A percentile compares a stretch with the other conserved stretches of the same genome.
Conservation (phyloP, 768 basidiomycete species). For the Tricholoma saponaceum region DNA sequence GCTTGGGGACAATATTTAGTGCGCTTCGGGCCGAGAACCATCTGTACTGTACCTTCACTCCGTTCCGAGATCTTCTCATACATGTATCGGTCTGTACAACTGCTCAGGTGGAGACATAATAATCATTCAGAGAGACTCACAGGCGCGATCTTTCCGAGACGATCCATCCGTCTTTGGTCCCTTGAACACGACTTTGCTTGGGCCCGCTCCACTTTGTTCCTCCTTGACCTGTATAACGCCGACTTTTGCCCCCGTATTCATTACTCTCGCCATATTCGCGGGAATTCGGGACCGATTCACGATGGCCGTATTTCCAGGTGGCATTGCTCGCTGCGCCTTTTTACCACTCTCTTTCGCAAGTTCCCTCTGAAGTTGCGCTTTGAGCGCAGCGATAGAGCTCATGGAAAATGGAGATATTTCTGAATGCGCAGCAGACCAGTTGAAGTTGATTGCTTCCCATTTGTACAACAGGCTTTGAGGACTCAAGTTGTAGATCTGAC, state of each 20-base stretch:
- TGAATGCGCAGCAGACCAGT: constrained; percentile 28
- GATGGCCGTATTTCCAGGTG: constrained; percentile 21
- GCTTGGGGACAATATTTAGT: constrained; percentile 33
- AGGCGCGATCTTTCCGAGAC: constrained; percentile 46
- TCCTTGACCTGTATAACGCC: constrained; percentile 28
- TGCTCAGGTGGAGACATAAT: neutral
- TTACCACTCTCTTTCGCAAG: constrained; percentile 30
- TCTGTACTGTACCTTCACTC: constrained; percentile 58
- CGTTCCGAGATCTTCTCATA: constrained; percentile 86
- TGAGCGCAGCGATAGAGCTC: constrained; percentile 46
- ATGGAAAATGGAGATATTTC: constrained; percentile 37
- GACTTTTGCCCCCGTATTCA: constrained; percentile 8
- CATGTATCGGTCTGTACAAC: constrained; percentile 78
- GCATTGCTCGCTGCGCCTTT: constrained; percentile 27
- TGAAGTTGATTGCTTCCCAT: constrained; percentile 57
- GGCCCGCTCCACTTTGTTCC: constrained; percentile 27
- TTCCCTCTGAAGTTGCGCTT: constrained; percentile 46
- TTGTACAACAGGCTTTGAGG: constrained; percentile 59
- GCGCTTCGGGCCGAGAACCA: neutral
- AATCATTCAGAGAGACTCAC: constrained; percentile 36
- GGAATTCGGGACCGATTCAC: constrained; percentile 35
- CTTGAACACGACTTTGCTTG: constrained; percentile 29
- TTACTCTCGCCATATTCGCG: constrained; percentile 19
- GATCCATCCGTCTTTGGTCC: constrained; percentile 35
- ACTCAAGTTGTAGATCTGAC: constrained; percentile 53